Evolutionary conservation across 192 early-diverging fungal genomes (phyloP).

Genomic region (Podila horticola): DNA sequence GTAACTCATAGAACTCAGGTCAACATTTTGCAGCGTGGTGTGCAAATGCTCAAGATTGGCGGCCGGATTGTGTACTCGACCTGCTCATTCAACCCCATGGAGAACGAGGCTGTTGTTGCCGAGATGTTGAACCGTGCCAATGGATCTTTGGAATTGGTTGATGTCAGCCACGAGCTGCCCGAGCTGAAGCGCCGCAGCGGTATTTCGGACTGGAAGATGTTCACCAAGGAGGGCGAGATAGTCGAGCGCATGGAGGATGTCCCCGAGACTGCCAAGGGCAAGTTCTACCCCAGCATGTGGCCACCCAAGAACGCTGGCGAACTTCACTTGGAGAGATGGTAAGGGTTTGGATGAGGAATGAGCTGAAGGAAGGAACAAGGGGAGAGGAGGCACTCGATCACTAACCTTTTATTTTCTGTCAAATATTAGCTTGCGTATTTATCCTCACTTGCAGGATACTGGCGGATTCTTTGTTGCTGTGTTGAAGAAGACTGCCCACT

Average conservation of each 20-base stretch:
- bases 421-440: constrained; percentile 79
- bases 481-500: constrained; percentile 85
- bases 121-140: constrained; percentile 73
- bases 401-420: constrained; percentile 1
- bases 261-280: constrained; percentile 47
- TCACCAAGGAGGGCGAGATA: constrained; percentile 69
- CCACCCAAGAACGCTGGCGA: constrained; percentile 68
- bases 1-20: constrained; percentile 70
- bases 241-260: constrained; percentile 63
- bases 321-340: constrained; percentile 75
- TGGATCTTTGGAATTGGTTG: constrained; percentile 83
- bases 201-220: constrained; percentile 86
- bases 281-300: constrained; percentile 68
- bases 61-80: constrained; percentile 98
- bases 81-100: constrained; percentile 97
- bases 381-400: not conserved
- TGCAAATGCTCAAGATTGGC: constrained; percentile 87
- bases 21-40: constrained; percentile 88
- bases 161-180: constrained; percentile 86
- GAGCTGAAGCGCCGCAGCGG: constrained; percentile 85
- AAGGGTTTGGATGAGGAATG: not conserved
- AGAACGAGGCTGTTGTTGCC: constrained; percentile 97
- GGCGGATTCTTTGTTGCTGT: constrained; percentile 99
- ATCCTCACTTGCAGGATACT: constrained; percentile 94
- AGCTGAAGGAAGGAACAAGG: not conserved